These are phyloP conservation scores for Solanum commersonii DNA, from an alignment of 257 asterid species.

Conservation along the genomic window DNA sequence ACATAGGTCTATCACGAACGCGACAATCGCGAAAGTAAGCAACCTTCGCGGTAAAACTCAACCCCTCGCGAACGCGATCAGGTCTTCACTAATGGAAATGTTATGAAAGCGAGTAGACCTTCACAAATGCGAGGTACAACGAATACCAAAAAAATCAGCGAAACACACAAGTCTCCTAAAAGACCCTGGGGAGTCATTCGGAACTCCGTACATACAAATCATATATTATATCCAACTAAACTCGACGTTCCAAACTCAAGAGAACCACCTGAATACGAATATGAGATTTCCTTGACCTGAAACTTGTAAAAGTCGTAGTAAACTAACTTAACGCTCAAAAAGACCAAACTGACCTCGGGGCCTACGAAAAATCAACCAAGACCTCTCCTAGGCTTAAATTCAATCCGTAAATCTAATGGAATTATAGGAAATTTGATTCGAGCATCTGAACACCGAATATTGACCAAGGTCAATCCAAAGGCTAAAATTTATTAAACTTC, in stretches of 20 bases:
- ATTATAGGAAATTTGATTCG: neutral
- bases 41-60: neutral
- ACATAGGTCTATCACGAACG: neutral
- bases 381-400: too few species aligned
- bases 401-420: too few species aligned
- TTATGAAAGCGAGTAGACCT: neutral
- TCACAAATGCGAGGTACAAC: neutral
- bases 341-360: neutral
- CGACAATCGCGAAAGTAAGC: neutral
- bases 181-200: neutral
- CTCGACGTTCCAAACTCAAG: neutral
- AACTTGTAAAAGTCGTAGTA: too few species aligned
- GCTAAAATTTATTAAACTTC: too few species aligned
- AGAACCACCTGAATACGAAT: neutral
- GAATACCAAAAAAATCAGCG: too few species aligned
- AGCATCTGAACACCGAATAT: too few species aligned
- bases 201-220: neutral
- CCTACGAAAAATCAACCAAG: neutral
- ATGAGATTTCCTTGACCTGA: neutral
- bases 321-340: neutral
- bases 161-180: neutral
- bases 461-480: too few species aligned
- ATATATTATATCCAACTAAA: too few species aligned
- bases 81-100: neutral
- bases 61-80: neutral